These are phyloP conservation scores for Jacaranda mimosifolia DNA, from an alignment of 257 asterid genomes.

Conservation along the genomic window DNA sequence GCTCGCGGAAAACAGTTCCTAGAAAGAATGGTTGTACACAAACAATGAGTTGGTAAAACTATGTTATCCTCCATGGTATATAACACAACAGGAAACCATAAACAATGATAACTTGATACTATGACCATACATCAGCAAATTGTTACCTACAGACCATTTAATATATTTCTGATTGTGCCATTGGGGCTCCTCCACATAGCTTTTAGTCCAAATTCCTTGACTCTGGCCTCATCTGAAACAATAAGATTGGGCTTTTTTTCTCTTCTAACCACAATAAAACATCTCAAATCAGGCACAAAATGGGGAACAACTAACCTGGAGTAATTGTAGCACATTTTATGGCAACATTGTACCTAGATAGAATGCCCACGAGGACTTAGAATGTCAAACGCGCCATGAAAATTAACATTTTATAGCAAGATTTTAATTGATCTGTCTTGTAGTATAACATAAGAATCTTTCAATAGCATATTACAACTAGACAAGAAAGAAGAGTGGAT, in stretches of 20 bases:
- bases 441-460: not conserved
- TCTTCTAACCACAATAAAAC: constrained; percentile 4
- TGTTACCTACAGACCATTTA: constrained; percentile 63
- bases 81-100: constrained; percentile 18
- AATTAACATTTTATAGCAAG: not conserved
- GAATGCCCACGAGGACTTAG: constrained; percentile 18
- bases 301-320: constrained; percentile 67
- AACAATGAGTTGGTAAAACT: constrained; percentile 27
- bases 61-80: not conserved
- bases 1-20: constrained; percentile 98
- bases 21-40: constrained; percentile 28
- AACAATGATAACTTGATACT: constrained; percentile 4
- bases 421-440: not conserved
- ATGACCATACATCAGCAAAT: constrained; percentile 10
- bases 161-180: constrained; percentile 91
- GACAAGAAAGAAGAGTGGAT: no score
- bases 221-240: constrained; percentile 83
- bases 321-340: constrained; percentile 97
- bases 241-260: constrained; percentile 7
- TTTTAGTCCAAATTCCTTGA: constrained; percentile 86
- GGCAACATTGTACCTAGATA: constrained; percentile 87
- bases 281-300: constrained; percentile 20
- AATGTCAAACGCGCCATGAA: not conserved
- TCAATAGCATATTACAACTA: constrained; percentile 7
- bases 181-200: constrained; percentile 95